These are phyloP conservation scores for Podaxis mareebaensis DNA, from an alignment of 768 basidiomycete genomes.

Conservation along the genomic window DNA sequence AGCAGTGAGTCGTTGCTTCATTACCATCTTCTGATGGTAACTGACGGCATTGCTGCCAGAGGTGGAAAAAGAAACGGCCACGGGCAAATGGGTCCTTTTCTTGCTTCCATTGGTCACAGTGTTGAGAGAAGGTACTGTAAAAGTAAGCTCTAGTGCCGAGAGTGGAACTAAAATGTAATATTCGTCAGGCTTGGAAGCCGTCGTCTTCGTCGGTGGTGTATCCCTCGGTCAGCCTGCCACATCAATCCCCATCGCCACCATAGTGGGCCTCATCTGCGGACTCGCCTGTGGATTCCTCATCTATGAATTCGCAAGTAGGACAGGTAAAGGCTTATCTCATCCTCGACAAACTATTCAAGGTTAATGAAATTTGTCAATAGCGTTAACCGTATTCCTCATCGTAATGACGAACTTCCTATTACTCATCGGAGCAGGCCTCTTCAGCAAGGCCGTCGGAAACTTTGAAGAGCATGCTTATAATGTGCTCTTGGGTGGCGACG, in stretches of 20 bases:
- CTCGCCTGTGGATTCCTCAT: slow-evolving; percentile 72
- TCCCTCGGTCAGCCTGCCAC: slow-evolving; percentile 80
- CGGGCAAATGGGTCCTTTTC: slow-evolving; percentile 87
- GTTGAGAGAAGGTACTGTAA: slow-evolving; percentile 75
- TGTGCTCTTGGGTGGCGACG: slow-evolving; percentile 67
- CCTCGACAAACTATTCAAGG: neutral
- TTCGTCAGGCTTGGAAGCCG: slow-evolving; percentile 73
- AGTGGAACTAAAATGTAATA: neutral
- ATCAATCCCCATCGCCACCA: slow-evolving; percentile 88
- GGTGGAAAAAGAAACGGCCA: slow-evolving; percentile 46
- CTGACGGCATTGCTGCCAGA: slow-evolving; percentile 28
- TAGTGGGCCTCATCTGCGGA: slow-evolving; percentile 82
- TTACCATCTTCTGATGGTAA: neutral
- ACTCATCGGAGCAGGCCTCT: slow-evolving; percentile 92
- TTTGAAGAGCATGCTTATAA: slow-evolving; percentile 75
- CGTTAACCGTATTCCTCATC: slow-evolving; percentile 85
- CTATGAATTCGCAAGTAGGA: slow-evolving; percentile 76
- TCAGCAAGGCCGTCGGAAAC: slow-evolving; percentile 73
- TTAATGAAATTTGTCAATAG: slow-evolving; percentile 31
- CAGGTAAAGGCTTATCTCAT: slow-evolving; percentile 46
- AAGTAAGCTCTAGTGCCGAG: neutral
- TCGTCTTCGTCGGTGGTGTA: slow-evolving; percentile 93
- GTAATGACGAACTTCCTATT: slow-evolving; percentile 90
- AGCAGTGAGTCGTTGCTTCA: slow-evolving; percentile 38
- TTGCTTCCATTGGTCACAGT: slow-evolving; percentile 90